Base-by-base conservation (phyloP, 2,329 filamentous ascomycete species). In the Rosellinia necatrix region DNA sequence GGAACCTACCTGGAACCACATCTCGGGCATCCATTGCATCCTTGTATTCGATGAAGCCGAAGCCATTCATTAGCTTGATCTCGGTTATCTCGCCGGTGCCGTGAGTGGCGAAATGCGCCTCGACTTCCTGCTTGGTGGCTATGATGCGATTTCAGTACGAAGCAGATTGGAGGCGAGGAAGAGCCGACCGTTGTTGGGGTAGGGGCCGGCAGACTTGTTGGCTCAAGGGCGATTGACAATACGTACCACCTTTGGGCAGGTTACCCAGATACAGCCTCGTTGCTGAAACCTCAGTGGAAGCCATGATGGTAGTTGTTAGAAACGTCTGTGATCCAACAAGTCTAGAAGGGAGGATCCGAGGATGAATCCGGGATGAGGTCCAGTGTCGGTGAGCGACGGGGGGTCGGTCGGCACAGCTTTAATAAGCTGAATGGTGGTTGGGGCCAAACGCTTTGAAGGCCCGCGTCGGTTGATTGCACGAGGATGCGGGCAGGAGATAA, bases 21-120 rank as follows among this genome's bases (percentile, higher is more conserved):
- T 99, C 94, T 72, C 93, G 90, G 66, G 94, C 94, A 79, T 99
- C 94, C 89, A 97, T 91, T 56, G 92, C 87, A 79, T 97, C 94
- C 77, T 97, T 96, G 78, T 97, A 99, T 77, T 99, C 94, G 74
- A 99, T 96, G 81, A 99, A 99, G 74, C 94, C 94, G 73, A 99
- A 99, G 71, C 94, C 94, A 74, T 96, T 97, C 94, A 99, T 99
- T 63, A 99, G 86, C 82, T 99, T 99, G 80, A 99, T 93, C 80
- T 99, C 94, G 66, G 90, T 94, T 74, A 99, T 97, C 75, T 96
- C 92, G 75, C 94, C 94, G 68, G 92, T 93, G 73, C 93, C 94
- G 86, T 97, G 92, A 71, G 87, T 91, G 74, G 88, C 88, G 79
- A 99, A 99, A 77, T 97, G 93, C 70, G 87, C 86, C 79, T 97